phyloP scores from a whole-genome alignment of 192 early-diverging fungal species.

The Endogone sp. region DNA sequence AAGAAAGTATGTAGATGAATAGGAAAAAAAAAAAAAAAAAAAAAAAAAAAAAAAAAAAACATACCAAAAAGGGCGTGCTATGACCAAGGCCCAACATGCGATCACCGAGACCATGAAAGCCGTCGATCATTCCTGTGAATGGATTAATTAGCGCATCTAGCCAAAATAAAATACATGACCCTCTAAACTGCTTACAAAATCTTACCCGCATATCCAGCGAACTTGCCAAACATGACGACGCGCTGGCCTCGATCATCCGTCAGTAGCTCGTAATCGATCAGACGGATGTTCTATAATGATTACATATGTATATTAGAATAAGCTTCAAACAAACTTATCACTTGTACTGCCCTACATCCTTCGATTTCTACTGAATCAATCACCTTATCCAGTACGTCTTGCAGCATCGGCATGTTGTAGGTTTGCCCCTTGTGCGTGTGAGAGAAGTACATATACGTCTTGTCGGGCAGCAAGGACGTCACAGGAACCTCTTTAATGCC shows the following conservation, averaged over 20 bases:
- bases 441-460: conserved; percentile 94
- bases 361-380: too few relatives aligned
- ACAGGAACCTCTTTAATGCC: conserved; percentile 97
- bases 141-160: neutral
- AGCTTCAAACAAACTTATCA: too few relatives aligned
- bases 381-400: conserved; percentile 87
- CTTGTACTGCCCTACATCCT: too few relatives aligned
- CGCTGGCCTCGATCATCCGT: conserved; percentile 69
- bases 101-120: conserved; percentile 88
- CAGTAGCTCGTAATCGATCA: conserved; percentile 97
- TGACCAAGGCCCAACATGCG: conserved; percentile 87
- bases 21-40: neutral
- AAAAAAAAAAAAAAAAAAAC: neutral
- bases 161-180: neutral
- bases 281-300: conserved; percentile 71
- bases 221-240: conserved; percentile 87
- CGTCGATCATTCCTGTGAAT: conserved; percentile 74
- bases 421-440: conserved; percentile 96
- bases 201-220: conserved; percentile 90
- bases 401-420: conserved; percentile 92
- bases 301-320: neutral
- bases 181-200: too few relatives aligned
- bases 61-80: conserved; percentile 90
- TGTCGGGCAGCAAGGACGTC: conserved; percentile 73
- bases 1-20: too few relatives aligned